These are phyloP conservation scores for Annulohypoxylon stygium DNA, from an alignment of 495 filamentous ascomycete genomes.

Conservation along the genomic window DNA sequence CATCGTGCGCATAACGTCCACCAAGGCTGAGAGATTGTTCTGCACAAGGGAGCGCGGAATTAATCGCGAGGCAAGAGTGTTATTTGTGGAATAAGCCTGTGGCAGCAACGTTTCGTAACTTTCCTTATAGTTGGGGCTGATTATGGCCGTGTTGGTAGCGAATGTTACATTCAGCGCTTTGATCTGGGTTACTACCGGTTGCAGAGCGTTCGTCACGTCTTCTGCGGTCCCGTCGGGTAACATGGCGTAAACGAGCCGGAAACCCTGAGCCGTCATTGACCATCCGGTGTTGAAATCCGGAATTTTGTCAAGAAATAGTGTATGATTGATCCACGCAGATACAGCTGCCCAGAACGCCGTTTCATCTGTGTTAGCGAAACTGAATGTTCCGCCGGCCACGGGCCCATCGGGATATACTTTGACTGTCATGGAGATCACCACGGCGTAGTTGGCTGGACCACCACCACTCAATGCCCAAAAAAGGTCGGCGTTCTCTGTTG, in stretches of 20 bases:
- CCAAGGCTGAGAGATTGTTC: constrained; percentile 56
- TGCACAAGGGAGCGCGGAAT: constrained; percentile 62
- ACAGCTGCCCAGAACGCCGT: constrained; percentile 2
- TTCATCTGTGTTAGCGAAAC: background rate
- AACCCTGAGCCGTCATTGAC: no score
- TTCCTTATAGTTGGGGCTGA: background rate
- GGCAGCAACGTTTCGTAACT: background rate
- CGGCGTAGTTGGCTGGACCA: constrained; percentile 67
- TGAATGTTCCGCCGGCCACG: background rate
- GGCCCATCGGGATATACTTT: constrained; percentile 51
- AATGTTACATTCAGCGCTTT: constrained; percentile 4
- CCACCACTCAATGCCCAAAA: constrained; percentile 73
- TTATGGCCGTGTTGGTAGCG: background rate
- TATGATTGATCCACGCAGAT: no score
- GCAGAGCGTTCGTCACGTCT: background rate
- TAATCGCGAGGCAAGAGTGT: constrained; percentile 60
- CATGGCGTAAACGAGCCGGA: no score
- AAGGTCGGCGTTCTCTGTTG: constrained; percentile 64
- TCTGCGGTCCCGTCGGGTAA: no score
- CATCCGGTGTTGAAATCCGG: no score
- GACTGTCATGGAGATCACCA: constrained; percentile 62
- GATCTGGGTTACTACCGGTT: background rate
- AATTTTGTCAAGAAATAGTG: no score
- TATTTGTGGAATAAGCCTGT: constrained; percentile 8
- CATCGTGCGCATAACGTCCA: constrained; percentile 34